Conservation (phyloP, 371 early-diverging fungal species). For the Chytridiales sp. region DNA sequence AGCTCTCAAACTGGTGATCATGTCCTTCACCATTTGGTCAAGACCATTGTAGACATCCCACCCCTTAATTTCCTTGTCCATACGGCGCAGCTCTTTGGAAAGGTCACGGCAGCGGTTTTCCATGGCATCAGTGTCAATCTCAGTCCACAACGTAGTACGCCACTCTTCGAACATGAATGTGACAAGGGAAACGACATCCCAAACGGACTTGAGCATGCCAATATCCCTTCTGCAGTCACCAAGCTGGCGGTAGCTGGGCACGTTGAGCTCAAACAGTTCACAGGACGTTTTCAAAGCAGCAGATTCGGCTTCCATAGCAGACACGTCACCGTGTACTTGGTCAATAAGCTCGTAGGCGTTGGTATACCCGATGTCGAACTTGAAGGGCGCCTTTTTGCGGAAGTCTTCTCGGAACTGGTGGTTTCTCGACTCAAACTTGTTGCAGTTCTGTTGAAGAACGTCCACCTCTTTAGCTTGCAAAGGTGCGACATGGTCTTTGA, state of each 20-base stretch:
- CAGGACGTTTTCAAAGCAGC: constrained; percentile 52
- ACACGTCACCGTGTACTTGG: constrained; percentile 49
- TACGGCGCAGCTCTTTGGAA: constrained; percentile 56
- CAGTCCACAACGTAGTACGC: constrained; percentile 59
- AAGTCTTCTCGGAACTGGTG: constrained; percentile 63
- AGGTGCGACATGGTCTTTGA: constrained; percentile 63
- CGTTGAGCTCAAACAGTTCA: constrained; percentile 60
- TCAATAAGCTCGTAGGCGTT: constrained; percentile 53
- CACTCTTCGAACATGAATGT: constrained; percentile 61
- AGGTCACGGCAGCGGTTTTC: constrained; percentile 59
- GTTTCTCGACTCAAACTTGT: constrained; percentile 58
- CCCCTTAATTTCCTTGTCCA: constrained; percentile 68
- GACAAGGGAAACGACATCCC: constrained; percentile 61
- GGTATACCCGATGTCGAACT: constrained; percentile 53
- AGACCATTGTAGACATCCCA: constrained; percentile 64
- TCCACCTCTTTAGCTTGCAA: constrained; percentile 64
- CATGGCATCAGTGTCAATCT: constrained; percentile 61
- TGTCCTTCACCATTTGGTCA: constrained; percentile 66
- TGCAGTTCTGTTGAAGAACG: constrained; percentile 61
- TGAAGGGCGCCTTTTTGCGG: constrained; percentile 62
- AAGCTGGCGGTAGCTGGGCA: constrained; percentile 58
- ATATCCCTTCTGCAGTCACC: constrained; percentile 61
- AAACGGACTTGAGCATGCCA: constrained; percentile 60
- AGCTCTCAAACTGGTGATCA: constrained; percentile 60
- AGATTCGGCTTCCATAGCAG: constrained; percentile 56